phyloP scores from a whole-genome alignment of 2,329 filamentous ascomycete genomes.

The Harringtonia lauricola region DNA sequence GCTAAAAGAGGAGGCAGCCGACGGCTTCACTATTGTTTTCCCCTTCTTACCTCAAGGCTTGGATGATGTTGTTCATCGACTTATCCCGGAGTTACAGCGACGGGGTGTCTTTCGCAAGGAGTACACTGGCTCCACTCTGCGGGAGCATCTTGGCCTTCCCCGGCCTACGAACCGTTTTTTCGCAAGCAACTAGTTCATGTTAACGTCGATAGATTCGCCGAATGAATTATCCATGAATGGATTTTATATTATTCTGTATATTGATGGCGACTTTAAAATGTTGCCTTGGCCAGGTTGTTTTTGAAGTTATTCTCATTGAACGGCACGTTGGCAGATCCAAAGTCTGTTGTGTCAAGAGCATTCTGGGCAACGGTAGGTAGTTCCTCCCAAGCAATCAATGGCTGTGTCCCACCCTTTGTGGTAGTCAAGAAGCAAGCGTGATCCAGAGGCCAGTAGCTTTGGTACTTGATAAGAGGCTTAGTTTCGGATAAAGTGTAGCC shows the following conservation, averaged over 20 bases:
- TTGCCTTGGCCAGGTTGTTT: slow-evolving; percentile 10
- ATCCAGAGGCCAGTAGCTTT: slow-evolving; percentile 19
- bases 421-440: slow-evolving; percentile 16
- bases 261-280: too few relatives aligned
- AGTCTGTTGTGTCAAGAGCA: slow-evolving; percentile 26
- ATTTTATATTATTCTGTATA: too few relatives aligned
- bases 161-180: slow-evolving; percentile 30
- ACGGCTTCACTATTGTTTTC: slow-evolving; percentile 58
- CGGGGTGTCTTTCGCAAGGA: slow-evolving; percentile 39
- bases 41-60: too few relatives aligned
- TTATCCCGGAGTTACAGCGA: slow-evolving; percentile 50
- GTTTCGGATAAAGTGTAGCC: slow-evolving; percentile 12
- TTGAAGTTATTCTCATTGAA: slow-evolving; percentile 20
- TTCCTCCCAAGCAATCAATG: slow-evolving; percentile 32
- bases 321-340: slow-evolving; percentile 28
- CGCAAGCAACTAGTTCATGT: too few relatives aligned
- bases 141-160: slow-evolving; percentile 42
- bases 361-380: slow-evolving; percentile 21
- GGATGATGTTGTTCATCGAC: slow-evolving; percentile 53
- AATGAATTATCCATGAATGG: too few relatives aligned
- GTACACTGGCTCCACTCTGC: slow-evolving; percentile 36
- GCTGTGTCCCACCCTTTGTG: slow-evolving; percentile 23
- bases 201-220: too few relatives aligned
- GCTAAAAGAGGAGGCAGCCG: slow-evolving; percentile 57
- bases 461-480: slow-evolving; percentile 21